A percentile compares a stretch with the other conserved stretches of the same genome.
Evolutionary conservation across 2,329 filamentous ascomycete species (phyloP).

Genomic region (Xylaria sp.): DNA sequence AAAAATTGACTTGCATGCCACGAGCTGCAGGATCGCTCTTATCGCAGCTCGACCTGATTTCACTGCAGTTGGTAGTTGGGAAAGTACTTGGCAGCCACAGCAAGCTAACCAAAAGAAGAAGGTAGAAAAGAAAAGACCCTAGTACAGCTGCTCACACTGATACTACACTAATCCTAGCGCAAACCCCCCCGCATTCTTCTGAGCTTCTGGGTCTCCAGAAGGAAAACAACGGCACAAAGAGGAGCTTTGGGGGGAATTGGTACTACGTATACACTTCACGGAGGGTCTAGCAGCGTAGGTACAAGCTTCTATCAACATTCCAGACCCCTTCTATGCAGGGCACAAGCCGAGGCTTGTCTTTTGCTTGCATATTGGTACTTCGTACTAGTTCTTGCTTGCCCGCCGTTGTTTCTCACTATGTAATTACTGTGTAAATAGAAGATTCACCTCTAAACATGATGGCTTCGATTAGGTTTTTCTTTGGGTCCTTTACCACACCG

Average conservation of each 20-base stretch:
- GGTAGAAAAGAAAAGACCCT: neutral
- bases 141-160: neutral
- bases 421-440: neutral
- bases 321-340: conserved; percentile 21
- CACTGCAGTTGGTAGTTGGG: neutral
- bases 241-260: neutral
- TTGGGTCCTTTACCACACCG: neutral
- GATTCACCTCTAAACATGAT: neutral
- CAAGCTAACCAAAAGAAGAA: conserved; percentile 10
- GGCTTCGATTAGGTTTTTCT: conserved; percentile 10
- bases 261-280: neutral
- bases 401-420: neutral
- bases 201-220: conserved; percentile 2
- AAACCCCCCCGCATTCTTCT: conserved; percentile 10
- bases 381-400: neutral
- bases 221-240: conserved; percentile 26
- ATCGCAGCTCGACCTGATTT: neutral
- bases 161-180: neutral
- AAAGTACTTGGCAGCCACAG: conserved; percentile 9
- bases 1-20: too few relatives aligned
- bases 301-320: conserved; percentile 43
- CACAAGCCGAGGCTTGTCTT: neutral
- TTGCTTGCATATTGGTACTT: neutral
- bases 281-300: neutral
- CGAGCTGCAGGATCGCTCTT: too few relatives aligned